Evolutionary conservation across 352 stramenopile genomes (phyloP).

Genomic region (Elongisporangium senticosum): DNA sequence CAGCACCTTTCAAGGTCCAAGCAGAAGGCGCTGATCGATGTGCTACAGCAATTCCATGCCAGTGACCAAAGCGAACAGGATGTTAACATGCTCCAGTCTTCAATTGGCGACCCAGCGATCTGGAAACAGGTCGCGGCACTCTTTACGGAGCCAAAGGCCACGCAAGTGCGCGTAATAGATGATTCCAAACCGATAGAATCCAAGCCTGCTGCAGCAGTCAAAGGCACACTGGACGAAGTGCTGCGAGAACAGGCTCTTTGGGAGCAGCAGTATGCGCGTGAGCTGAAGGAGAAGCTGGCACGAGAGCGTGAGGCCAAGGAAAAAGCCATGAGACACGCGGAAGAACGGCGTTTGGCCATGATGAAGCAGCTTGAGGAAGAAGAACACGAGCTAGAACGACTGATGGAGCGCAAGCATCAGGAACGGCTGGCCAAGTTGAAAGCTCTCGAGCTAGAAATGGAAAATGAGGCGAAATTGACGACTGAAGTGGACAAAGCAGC

Average conservation of each 20-base stretch:
- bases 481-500: background rate
- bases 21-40: slow-evolving; percentile 47
- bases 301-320: slow-evolving; percentile 54
- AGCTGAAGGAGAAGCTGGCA: slow-evolving; percentile 38
- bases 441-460: slow-evolving; percentile 33
- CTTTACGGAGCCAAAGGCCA: slow-evolving; percentile 3
- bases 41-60: slow-evolving; percentile 57
- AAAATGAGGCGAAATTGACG: slow-evolving; percentile 3
- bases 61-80: slow-evolving; percentile 50
- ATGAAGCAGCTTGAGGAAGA: slow-evolving; percentile 71
- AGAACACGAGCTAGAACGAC: slow-evolving; percentile 53
- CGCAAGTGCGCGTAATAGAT: background rate
- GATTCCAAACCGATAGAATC: background rate
- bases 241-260: slow-evolving; percentile 53
- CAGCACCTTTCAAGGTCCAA: slow-evolving; percentile 67
- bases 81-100: slow-evolving; percentile 42
- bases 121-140: slow-evolving; percentile 61
- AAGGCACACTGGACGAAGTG: slow-evolving; percentile 27
- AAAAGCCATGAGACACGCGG: slow-evolving; percentile 35
- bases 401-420: slow-evolving; percentile 60
- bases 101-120: slow-evolving; percentile 66
- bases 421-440: slow-evolving; percentile 51
- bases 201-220: background rate
- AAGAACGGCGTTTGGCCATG: slow-evolving; percentile 42
- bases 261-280: slow-evolving; percentile 53